A percentile compares a stretch with the other conserved stretches of the same genome.
Evolutionary conservation across 2,329 filamentous ascomycete genomes (phyloP).

Genomic region (Neonectria sp.): DNA sequence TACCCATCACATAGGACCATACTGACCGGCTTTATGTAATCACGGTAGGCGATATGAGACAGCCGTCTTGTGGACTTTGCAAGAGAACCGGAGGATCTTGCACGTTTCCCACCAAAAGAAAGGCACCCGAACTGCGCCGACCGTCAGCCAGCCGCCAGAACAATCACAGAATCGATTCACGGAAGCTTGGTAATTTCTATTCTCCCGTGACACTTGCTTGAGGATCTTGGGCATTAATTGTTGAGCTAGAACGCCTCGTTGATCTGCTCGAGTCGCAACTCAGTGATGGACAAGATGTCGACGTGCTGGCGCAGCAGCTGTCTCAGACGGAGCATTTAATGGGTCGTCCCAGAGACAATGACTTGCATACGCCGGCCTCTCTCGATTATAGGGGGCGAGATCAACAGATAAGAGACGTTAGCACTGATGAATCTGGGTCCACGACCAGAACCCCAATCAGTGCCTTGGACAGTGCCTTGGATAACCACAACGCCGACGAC

Average conservation of each 20-base stretch:
- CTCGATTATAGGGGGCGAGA: conserved; percentile 1
- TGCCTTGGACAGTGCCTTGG: neutral
- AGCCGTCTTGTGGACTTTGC: conserved; percentile 16
- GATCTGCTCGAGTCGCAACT: conserved; percentile 18
- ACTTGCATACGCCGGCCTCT: neutral
- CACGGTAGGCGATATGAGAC: conserved; percentile 16
- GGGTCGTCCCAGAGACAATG: conserved; percentile 1
- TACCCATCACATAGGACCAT: neutral
- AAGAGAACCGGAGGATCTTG: conserved; percentile 15
- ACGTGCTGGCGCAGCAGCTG: neutral
- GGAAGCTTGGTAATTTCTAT: conserved; percentile 11
- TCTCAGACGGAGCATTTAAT: neutral
- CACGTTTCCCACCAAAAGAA: conserved; percentile 22
- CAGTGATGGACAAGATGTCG: conserved; percentile 1
- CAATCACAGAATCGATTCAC: conserved; percentile 5
- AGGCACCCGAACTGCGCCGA: conserved; percentile 11
- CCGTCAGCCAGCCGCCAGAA: neutral
- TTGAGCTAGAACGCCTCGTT: conserved; percentile 13
- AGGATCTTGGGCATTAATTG: neutral
- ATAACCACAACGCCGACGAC: neutral
- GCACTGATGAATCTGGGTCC: neutral
- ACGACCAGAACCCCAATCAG: neutral
- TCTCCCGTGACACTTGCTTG: neutral
- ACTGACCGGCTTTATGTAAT: neutral
- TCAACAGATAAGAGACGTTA: conserved; percentile 4